Evolutionary conservation across 2,329 filamentous ascomycete genomes (phyloP).

Genomic region (Talaromyces atroroseus): DNA sequence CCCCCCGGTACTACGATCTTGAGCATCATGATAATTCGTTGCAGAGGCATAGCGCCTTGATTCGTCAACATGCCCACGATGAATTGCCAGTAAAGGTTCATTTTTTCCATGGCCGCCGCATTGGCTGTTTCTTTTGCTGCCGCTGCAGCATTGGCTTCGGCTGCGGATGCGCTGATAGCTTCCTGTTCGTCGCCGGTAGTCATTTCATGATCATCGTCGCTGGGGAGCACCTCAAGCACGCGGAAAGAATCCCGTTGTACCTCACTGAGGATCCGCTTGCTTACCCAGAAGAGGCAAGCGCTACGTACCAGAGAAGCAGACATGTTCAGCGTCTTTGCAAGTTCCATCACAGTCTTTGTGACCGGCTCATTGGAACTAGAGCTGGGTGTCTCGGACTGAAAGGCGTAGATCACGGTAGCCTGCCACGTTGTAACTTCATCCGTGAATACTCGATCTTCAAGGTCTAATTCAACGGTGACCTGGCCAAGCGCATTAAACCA

Average conservation of each 20-base stretch:
- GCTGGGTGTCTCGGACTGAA: constrained; percentile 48
- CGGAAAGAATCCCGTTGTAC: constrained; percentile 48
- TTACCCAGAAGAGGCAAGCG: constrained; percentile 59
- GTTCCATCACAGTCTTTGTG: constrained; percentile 37
- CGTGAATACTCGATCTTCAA: constrained; percentile 70
- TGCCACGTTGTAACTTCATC: constrained; percentile 76
- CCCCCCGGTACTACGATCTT: constrained; percentile 84
- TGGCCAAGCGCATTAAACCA: constrained; percentile 82
- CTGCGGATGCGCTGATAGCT: constrained; percentile 20
- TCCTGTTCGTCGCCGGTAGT: constrained; percentile 18
- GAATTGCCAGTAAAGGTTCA: constrained; percentile 80
- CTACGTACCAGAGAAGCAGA: constrained; percentile 52
- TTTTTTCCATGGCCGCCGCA: constrained; percentile 61
- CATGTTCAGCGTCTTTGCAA: constrained; percentile 51
- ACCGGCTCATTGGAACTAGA: constrained; percentile 22
- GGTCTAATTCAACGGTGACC: constrained; percentile 72
- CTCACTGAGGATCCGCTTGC: constrained; percentile 48
- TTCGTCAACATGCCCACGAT: constrained; percentile 95
- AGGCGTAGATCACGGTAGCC: constrained; percentile 80
- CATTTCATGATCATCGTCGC: constrained; percentile 23
- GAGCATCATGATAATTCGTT: constrained; percentile 87
- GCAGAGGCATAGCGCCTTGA: constrained; percentile 73
- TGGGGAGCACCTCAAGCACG: constrained; percentile 51
- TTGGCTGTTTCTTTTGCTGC: constrained; percentile 44
- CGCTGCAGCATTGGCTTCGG: constrained; percentile 27